Conservation (phyloP, 2,329 filamentous ascomycete species). For the Colletotrichum eremochloae region DNA sequence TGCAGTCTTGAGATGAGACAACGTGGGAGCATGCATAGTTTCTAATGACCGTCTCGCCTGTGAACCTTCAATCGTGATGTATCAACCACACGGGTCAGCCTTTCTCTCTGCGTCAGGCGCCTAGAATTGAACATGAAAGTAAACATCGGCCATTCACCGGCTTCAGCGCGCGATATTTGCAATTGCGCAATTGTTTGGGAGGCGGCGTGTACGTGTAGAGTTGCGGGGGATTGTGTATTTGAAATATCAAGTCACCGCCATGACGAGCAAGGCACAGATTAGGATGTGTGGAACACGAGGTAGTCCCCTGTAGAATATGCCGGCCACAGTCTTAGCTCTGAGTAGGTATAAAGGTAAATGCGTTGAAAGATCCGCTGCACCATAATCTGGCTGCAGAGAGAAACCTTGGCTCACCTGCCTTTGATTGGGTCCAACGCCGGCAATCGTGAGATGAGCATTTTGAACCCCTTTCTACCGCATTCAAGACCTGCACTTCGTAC, state of each 20-base stretch:
- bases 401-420: slow-evolving; percentile 10
- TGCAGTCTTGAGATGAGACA: background rate
- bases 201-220: background rate
- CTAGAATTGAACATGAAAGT: background rate
- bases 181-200: background rate
- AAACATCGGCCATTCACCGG: background rate
- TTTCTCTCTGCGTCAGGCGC: slow-evolving; percentile 11
- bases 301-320: background rate
- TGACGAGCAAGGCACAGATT: slow-evolving; percentile 16
- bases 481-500: background rate
- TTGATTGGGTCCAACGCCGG: slow-evolving; percentile 21
- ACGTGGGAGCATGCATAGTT: background rate
- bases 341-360: background rate
- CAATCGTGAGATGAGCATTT: background rate
- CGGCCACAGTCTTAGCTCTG: background rate
- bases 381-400: background rate
- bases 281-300: background rate
- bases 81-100: slow-evolving; percentile 7
- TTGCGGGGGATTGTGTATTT: slow-evolving; percentile 10
- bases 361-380: background rate
- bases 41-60: background rate
- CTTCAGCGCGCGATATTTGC: background rate
- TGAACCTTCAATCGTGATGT: background rate
- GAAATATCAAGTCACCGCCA: slow-evolving; percentile 7
- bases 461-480: background rate